Percentiles rank a stretch among this genome's conserved stretches.
Evolutionary conservation across 1,284 basidiomycete genomes (phyloP).

Genomic region (Schizophyllum amplum): DNA sequence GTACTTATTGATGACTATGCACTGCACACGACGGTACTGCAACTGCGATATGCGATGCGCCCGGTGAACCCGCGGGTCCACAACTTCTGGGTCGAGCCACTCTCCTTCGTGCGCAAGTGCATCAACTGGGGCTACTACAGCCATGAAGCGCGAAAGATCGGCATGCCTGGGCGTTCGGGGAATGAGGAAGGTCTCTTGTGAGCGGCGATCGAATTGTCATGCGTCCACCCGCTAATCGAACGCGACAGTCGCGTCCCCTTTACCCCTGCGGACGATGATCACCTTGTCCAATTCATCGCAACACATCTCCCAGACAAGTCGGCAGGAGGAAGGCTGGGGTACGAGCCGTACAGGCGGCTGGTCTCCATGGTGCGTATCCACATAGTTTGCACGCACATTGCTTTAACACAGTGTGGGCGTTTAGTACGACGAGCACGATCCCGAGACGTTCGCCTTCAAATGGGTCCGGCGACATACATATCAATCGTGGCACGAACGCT

Average conservation of each 20-base stretch:
- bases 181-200: not conserved
- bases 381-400: too few relatives aligned
- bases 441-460: not conserved
- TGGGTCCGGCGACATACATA: conserved; percentile 80
- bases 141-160: not conserved
- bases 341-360: not conserved
- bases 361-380: not conserved
- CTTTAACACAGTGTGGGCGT: not conserved
- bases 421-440: not conserved
- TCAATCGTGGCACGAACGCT: conserved; percentile 81
- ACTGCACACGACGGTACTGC: not conserved
- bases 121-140: not conserved
- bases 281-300: not conserved
- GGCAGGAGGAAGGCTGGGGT: not conserved
- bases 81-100: not conserved
- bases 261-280: not conserved
- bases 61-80: not conserved
- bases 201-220: not conserved
- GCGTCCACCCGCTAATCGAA: not conserved
- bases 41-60: not conserved
- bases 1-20: not conserved
- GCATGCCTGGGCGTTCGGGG: not conserved
- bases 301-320: not conserved
- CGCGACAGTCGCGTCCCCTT: not conserved
- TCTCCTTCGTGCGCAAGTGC: not conserved